Percentiles rank a stretch among this genome's conserved stretches.
These are phyloP conservation scores for Gracilaria domingensis DNA, from an alignment of 23 red algal genomes.

Conservation along the genomic window DNA sequence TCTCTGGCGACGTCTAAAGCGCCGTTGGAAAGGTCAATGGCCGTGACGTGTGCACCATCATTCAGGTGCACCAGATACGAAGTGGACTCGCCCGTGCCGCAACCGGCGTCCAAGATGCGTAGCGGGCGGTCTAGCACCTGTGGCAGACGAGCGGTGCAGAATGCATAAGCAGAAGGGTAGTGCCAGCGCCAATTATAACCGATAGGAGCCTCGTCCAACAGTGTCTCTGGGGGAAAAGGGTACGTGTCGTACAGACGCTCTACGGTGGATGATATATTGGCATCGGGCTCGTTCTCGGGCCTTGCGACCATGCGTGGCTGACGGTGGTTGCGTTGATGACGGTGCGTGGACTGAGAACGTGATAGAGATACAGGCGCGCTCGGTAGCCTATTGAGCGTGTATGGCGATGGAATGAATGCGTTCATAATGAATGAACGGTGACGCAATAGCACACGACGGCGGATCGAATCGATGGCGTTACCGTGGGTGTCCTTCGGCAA, in stretches of 20 bases:
- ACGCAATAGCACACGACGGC: not conserved
- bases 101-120: constrained; percentile 96
- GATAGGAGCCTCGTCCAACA: constrained; percentile 85
- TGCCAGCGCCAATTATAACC: constrained; percentile 99
- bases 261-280: constrained; percentile 70
- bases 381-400: not conserved
- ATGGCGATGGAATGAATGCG: not conserved
- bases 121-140: constrained; percentile 19
- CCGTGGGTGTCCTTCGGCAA: too few species aligned
- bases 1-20: constrained; percentile 87
- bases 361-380: not conserved
- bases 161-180: constrained; percentile 94
- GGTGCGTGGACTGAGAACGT: not conserved
- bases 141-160: constrained; percentile 86
- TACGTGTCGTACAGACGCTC: constrained; percentile 91
- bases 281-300: constrained; percentile 82
- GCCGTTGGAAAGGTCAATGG: constrained; percentile 87
- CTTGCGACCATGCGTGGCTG: constrained; percentile 64
- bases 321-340: not conserved
- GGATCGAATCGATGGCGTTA: too few species aligned
- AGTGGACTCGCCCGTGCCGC: constrained; percentile 95
- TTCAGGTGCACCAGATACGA: constrained; percentile 98
- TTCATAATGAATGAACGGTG: not conserved
- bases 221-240: constrained; percentile 96
- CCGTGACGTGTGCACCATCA: constrained; percentile 79